phyloP scores from a whole-genome alignment of 495 filamentous ascomycete genomes.

The Trypethelium eluteriae region DNA sequence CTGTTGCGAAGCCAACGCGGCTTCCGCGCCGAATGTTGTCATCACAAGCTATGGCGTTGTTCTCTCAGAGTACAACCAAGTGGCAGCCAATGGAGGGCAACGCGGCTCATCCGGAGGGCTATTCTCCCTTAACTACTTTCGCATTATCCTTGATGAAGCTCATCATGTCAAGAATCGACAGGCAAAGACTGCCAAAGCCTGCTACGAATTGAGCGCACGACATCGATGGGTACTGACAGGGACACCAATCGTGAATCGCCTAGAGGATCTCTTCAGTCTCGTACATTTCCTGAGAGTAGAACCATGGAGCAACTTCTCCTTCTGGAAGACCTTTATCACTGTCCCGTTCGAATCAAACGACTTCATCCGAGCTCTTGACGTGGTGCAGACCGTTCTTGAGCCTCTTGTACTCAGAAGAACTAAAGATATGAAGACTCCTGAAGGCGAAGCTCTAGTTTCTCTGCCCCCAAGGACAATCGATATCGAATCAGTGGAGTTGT shows the following conservation, averaged over 20 bases:
- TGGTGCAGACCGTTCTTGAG: slow-evolving; percentile 93
- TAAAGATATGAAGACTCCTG: slow-evolving; percentile 95
- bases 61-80: slow-evolving; percentile 76
- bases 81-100: slow-evolving; percentile 49
- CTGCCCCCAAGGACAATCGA: slow-evolving; percentile 73
- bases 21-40: slow-evolving; percentile 74
- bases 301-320: slow-evolving; percentile 96
- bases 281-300: slow-evolving; percentile 88
- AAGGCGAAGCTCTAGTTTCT: slow-evolving; percentile 76
- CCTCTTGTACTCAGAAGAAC: slow-evolving; percentile 91
- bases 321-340: slow-evolving; percentile 98
- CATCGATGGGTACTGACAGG: slow-evolving; percentile 94
- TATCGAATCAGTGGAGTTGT: slow-evolving; percentile 79
- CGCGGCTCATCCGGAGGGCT: slow-evolving; percentile 59
- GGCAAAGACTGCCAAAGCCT: slow-evolving; percentile 80
- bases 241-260: slow-evolving; percentile 90
- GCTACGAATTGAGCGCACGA: slow-evolving; percentile 74
- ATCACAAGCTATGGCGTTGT: slow-evolving; percentile 95
- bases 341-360: slow-evolving; percentile 93
- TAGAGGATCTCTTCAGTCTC: slow-evolving; percentile 94
- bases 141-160: slow-evolving; percentile 90
- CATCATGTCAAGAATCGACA: slow-evolving; percentile 88
- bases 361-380: slow-evolving; percentile 85
- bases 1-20: slow-evolving; percentile 65
- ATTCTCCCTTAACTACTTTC: slow-evolving; percentile 87